Conservation (phyloP, 1,139 yeast genomes). For the Yarrowia galli region DNA sequence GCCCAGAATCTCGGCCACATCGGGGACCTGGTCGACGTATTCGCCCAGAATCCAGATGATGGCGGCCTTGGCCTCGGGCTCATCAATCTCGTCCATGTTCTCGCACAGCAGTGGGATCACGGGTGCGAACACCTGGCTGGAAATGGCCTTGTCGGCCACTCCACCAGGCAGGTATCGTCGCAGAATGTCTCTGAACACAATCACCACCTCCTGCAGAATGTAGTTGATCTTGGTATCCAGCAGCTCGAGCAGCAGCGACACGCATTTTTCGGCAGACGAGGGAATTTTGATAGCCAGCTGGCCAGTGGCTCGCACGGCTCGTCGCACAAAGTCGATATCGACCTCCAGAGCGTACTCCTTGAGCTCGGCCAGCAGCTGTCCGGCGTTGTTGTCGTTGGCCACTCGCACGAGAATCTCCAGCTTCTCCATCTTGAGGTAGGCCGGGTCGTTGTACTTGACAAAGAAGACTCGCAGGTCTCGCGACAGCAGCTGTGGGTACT, state of each 20-base stretch:
- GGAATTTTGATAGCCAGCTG: conserved; percentile 85
- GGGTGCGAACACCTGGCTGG: conserved; percentile 62
- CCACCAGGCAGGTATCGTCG: conserved; percentile 61
- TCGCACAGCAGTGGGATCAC: conserved; percentile 74
- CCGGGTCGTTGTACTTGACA: conserved; percentile 92
- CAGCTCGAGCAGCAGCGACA: conserved; percentile 75
- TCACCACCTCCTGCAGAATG: conserved; percentile 78
- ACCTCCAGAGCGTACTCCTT: conserved; percentile 94
- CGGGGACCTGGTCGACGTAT: conserved; percentile 76
- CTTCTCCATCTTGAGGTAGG: conserved; percentile 90
- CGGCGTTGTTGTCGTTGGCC: conserved; percentile 73
- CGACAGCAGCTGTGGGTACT: conserved; percentile 79
- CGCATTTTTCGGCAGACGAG: conserved; percentile 67
- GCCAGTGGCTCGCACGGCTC: conserved; percentile 84
- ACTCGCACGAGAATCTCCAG: conserved; percentile 87
- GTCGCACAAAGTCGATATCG: conserved; percentile 85
- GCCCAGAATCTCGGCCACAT: conserved; percentile 55
- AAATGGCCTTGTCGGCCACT: conserved; percentile 24
- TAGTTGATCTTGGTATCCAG: conserved; percentile 79
- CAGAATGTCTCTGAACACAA: conserved; percentile 76
- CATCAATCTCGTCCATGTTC: conserved; percentile 64
- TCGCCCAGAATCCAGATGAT: conserved; percentile 91
- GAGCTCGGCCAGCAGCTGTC: conserved; percentile 78
- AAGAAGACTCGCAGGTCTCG: conserved; percentile 90
- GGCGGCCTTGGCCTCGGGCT: conserved; percentile 72